Base-by-base conservation (phyloP, 2,329 filamentous ascomycete species). In the Penicillium occitanis region DNA sequence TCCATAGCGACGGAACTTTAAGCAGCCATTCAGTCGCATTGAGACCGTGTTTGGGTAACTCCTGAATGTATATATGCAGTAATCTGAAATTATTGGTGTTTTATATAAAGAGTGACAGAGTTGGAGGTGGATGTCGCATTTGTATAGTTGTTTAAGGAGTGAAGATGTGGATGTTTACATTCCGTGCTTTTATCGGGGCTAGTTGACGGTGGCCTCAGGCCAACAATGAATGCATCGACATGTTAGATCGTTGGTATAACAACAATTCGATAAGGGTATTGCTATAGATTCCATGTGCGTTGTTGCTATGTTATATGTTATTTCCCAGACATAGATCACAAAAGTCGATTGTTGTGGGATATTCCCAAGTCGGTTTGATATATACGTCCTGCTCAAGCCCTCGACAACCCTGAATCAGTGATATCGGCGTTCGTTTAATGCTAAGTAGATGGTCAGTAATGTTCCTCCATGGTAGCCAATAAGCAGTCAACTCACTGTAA, bases 401-500 rank as follows among this genome's bases (percentile, higher is more conserved):
- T 48, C 4, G 0, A 22, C n/a, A 37, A 57, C 53, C 50, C 33
- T 57, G 40, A 57, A 19, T 14, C n/a, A 40, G 33, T n/a, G 11
- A 40, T 57, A 40, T 40, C 33, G 33, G 11, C 33, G n/a, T 35
- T 55, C 33, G 53, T 57, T 57, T 22, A 57, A 40, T 57, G 53
- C 53, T 57, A 22, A 37, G 51, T 13, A 37, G 33, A 37, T 57
- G 30, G 19, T 57, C 33, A 57, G 53, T 25, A 57, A 14, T 13
- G n/a, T 57, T 11, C 33, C 10, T 57, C 2, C 33, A 8, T 33
- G n/a, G 8, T 8, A n/a, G 13, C 28, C 1, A 48, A 28, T 37
- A 58, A 30, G 14, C 46, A 7, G 42, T 19, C 33, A n/a, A 51
- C 75, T 67, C 71, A 78, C 76, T 44, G 76, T 75, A 46, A 81